Evolutionary conservation across 2,329 filamentous ascomycete species (phyloP).

Genomic region (Penicillium hordei): DNA sequence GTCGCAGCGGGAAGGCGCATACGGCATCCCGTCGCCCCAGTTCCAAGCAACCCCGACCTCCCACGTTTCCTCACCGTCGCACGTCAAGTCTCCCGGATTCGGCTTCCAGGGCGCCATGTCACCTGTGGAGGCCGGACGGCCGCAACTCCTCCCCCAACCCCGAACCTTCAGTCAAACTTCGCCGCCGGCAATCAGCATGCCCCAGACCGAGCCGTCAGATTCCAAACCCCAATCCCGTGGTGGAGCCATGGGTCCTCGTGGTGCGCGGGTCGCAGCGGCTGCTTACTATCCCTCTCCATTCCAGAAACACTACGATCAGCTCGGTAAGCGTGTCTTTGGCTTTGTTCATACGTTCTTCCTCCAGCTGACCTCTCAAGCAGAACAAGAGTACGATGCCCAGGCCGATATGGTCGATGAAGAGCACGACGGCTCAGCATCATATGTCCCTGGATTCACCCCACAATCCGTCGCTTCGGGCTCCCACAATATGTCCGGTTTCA

Average conservation of each 20-base stretch:
- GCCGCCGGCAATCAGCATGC: slow-evolving; percentile 35
- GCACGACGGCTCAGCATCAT: slow-evolving; percentile 67
- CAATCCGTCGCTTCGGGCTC: slow-evolving; percentile 46
- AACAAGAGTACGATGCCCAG: slow-evolving; percentile 95
- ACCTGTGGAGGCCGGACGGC: slow-evolving; percentile 51
- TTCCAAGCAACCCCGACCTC: slow-evolving; percentile 80
- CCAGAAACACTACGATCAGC: slow-evolving; percentile 90
- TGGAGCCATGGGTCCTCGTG: slow-evolving; percentile 29
- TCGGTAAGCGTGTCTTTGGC: slow-evolving; percentile 79
- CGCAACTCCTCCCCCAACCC: slow-evolving; percentile 46
- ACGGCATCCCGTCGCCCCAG: slow-evolving; percentile 62
- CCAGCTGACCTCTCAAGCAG: slow-evolving; percentile 53
- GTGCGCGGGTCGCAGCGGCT: slow-evolving; percentile 44
- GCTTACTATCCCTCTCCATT: slow-evolving; percentile 82
- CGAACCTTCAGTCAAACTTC: slow-evolving; percentile 36
- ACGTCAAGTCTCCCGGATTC: slow-evolving; percentile 62
- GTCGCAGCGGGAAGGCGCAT: slow-evolving; percentile 52
- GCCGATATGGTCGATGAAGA: slow-evolving; percentile 86
- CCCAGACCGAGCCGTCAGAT: slow-evolving; percentile 39
- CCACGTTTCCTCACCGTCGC: slow-evolving; percentile 67
- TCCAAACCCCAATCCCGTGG: slow-evolving; percentile 31
- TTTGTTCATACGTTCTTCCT: slow-evolving; percentile 31
- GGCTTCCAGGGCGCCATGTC: slow-evolving; percentile 61
- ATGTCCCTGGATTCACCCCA: slow-evolving; percentile 54
- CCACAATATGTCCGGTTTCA: slow-evolving; percentile 46